Percentiles rank a stretch among this genome's conserved stretches.
Conservation (phyloP, 129 eudicot species). For the Ambrosia trifida region DNA sequence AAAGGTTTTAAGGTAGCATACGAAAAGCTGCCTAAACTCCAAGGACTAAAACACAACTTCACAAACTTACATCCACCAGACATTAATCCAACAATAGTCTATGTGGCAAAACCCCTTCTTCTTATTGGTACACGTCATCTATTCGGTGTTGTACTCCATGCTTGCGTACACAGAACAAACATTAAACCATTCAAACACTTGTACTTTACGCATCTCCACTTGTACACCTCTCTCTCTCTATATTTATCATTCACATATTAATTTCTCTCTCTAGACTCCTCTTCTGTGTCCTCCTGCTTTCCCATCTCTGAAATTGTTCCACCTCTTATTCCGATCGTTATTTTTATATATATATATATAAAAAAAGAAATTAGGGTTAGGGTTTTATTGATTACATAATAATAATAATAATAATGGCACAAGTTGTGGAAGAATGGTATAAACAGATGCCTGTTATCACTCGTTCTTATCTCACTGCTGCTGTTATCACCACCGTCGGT, state of each 20-base stretch:
- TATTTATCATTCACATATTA: background rate
- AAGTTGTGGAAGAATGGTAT: constrained; percentile 92
- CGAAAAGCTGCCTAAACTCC: too few species aligned
- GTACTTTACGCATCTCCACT: background rate
- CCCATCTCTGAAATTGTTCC: background rate
- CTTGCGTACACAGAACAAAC: background rate
- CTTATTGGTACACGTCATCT: background rate
- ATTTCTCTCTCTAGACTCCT: constrained; percentile 11
- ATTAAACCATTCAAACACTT: background rate
- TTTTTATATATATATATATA: background rate
- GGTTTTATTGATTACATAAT: background rate
- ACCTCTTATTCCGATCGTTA: background rate
- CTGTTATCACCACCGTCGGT: constrained; percentile 72
- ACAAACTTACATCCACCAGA: background rate
- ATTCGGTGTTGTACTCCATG: background rate
- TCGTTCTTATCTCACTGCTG: constrained; percentile 84
- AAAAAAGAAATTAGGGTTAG: background rate
- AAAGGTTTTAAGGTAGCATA: too few species aligned
- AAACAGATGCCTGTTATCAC: constrained; percentile 92
- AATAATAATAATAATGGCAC: constrained; percentile 50
- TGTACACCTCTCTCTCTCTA: background rate
- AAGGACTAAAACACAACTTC: background rate
- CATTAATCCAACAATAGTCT: background rate
- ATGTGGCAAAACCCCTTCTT: background rate
- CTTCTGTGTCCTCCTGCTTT: background rate